Percentiles rank a stretch among this genome's conserved stretches.
Conservation (phyloP, 805 yeast genomes). For the Blastobotrys parvus region DNA sequence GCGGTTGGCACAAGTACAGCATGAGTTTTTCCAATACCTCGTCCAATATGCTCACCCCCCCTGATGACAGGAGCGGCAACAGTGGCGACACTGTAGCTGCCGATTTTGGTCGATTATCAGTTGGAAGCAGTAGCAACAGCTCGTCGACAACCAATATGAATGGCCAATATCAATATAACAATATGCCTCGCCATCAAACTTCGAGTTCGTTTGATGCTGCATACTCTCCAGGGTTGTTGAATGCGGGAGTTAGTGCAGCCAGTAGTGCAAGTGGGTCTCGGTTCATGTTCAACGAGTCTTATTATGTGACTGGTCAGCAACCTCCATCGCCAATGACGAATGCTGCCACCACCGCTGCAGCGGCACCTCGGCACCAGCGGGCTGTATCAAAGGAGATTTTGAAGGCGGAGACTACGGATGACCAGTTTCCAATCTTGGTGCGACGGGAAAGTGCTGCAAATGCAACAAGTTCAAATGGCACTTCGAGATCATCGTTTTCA, state of each 20-base stretch:
- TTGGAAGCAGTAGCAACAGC: neutral
- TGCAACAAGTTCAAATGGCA: neutral
- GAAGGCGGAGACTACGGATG: slow-evolving; percentile 27
- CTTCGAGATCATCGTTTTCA: slow-evolving; percentile 1
- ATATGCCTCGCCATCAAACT: neutral
- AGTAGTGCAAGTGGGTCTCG: neutral
- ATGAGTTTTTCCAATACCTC: neutral
- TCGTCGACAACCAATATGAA: neutral
- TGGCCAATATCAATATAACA: neutral
- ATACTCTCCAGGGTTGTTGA: neutral
- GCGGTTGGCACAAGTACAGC: neutral
- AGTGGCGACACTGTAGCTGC: neutral
- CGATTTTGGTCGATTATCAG: neutral
- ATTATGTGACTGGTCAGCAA: neutral
- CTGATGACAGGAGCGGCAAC: neutral
- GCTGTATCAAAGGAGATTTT: slow-evolving; percentile 8
- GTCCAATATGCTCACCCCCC: neutral
- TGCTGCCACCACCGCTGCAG: neutral
- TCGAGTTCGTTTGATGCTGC: neutral
- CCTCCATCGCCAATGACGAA: neutral
- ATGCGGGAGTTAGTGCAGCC: neutral
- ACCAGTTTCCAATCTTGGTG: slow-evolving; percentile 27
- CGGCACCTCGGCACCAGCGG: slow-evolving; percentile 2
- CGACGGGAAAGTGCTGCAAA: slow-evolving; percentile 15
- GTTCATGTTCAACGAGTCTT: neutral